phyloP scores from a whole-genome alignment of 768 basidiomycete genomes.

The Pleurotus salmoneostramineus region DNA sequence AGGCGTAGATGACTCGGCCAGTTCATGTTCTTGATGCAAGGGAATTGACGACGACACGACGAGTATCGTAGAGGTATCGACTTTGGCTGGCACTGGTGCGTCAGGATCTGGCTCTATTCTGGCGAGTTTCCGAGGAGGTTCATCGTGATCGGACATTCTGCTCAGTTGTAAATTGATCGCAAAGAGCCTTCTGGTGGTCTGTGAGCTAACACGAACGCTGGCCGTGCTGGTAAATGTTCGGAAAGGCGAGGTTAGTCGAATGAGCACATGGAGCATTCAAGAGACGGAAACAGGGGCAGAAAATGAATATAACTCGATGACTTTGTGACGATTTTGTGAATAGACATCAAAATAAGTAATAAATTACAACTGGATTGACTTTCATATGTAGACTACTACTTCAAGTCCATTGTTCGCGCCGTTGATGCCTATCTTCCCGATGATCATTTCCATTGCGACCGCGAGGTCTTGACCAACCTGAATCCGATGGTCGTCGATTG shows the following conservation, averaged over 20 bases:
- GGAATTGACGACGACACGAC: no score
- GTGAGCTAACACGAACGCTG: background rate
- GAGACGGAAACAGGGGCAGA: no score
- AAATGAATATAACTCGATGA: no score
- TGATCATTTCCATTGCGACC: conserved; percentile 11
- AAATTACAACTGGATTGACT: no score
- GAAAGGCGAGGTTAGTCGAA: background rate
- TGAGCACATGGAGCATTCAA: background rate
- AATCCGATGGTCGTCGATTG: conserved; percentile 42
- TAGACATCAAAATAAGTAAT: no score
- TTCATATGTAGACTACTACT: no score
- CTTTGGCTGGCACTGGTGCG: background rate
- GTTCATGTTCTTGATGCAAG: no score
- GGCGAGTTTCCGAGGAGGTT: background rate
- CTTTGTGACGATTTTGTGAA: no score
- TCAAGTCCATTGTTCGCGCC: no score
- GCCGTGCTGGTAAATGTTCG: background rate
- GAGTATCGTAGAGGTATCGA: no score
- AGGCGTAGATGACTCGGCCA: no score
- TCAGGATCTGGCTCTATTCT: background rate
- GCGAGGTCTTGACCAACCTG: conserved; percentile 49
- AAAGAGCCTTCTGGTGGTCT: background rate
- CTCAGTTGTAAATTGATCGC: background rate
- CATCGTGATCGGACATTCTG: background rate
- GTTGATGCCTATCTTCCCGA: no score